A percentile compares a stretch with the other conserved stretches of the same genome.
phyloP scores from a whole-genome alignment of 495 filamentous ascomycete species.

The Hyaloscypha bicolor region DNA sequence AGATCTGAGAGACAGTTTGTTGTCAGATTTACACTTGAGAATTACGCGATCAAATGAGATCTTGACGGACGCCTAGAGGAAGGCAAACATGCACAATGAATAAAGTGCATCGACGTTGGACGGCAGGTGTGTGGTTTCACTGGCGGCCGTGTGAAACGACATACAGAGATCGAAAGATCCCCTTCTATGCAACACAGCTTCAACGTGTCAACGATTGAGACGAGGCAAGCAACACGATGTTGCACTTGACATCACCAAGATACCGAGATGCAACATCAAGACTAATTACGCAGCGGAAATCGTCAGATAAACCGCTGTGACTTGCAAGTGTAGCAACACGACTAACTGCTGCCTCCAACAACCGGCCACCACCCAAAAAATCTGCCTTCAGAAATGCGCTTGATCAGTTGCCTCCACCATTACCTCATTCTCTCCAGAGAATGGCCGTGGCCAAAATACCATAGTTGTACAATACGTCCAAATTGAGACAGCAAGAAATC shows the following conservation, averaged over 20 bases:
- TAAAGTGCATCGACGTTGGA: too few species aligned
- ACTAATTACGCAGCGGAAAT: neutral
- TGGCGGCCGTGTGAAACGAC: neutral
- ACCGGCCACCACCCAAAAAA: neutral
- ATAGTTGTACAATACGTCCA: neutral
- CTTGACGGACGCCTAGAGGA: too few species aligned
- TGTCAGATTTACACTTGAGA: too few species aligned
- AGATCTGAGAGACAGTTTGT: too few species aligned
- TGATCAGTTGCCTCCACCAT: neutral
- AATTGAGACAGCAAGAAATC: neutral
- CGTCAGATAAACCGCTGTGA: neutral
- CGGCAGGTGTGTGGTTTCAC: too few species aligned
- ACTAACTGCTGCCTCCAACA: neutral
- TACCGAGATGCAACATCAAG: neutral
- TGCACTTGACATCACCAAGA: neutral
- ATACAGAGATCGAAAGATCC: neutral
- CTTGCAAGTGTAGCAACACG: neutral
- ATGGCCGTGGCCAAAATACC: neutral
- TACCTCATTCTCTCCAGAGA: neutral
- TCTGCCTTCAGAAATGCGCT: neutral
- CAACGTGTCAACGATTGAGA: neutral
- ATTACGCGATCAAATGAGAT: too few species aligned
- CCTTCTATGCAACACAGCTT: neutral
- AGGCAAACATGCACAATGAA: too few species aligned
- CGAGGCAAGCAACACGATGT: neutral